Conservation (phyloP, 345 rosid species). For the Luvunga scandens region DNA sequence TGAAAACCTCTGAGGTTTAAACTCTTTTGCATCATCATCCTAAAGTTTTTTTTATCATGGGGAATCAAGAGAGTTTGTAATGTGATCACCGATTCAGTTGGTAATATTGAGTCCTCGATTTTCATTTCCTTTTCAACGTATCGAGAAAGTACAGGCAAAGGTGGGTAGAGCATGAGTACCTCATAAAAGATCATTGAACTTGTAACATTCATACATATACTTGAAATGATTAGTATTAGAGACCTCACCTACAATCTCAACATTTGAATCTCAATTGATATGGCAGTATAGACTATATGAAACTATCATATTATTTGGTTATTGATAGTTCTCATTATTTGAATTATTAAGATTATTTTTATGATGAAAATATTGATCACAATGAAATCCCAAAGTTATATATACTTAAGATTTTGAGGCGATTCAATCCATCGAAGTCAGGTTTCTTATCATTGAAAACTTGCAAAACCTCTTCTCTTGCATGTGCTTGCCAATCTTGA, state of each 20-base stretch:
- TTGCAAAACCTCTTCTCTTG: slow-evolving; percentile 49
- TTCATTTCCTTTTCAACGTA: slow-evolving; percentile 19
- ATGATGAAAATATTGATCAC: too few species aligned
- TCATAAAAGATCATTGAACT: slow-evolving; percentile 36
- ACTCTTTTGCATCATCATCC: slow-evolving; percentile 36
- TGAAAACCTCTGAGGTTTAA: slow-evolving; percentile 32
- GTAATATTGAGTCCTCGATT: slow-evolving; percentile 22
- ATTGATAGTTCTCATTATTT: too few species aligned
- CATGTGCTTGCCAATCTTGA: slow-evolving; percentile 52
- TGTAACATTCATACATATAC: not conserved
- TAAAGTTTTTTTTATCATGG: slow-evolving; percentile 24
- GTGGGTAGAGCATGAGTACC: slow-evolving; percentile 42
- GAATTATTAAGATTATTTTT: too few species aligned
- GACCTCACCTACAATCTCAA: too few species aligned
- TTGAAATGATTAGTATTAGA: slow-evolving; percentile 2
- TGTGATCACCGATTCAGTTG: slow-evolving; percentile 16
- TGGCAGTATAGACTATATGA: too few species aligned
- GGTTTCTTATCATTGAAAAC: slow-evolving; percentile 19
- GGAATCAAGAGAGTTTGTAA: slow-evolving; percentile 17
- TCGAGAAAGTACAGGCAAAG: slow-evolving; percentile 12
- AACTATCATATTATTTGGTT: too few species aligned
- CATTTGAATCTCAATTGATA: too few species aligned
- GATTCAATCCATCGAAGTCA: too few species aligned
- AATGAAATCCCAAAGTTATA: not conserved
- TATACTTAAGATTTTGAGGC: too few species aligned